Evolutionary conservation across 495 filamentous ascomycete genomes (phyloP).

Genomic region (Aspergillus sparsus): DNA sequence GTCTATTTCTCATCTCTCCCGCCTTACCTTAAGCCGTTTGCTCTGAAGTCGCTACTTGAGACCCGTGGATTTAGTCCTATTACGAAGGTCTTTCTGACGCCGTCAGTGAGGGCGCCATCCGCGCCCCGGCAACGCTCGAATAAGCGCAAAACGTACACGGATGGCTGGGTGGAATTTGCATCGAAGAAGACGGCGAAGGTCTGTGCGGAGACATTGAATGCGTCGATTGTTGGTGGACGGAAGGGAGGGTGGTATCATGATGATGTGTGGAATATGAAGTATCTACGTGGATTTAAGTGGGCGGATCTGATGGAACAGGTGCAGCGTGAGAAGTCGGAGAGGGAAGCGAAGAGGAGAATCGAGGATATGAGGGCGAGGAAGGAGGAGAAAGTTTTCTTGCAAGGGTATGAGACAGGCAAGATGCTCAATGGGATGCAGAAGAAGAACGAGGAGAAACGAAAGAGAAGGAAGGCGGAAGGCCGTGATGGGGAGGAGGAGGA

Average conservation of each 20-base stretch:
- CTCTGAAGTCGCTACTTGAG: constrained; percentile 74
- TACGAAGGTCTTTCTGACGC: constrained; percentile 83
- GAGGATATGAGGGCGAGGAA: constrained; percentile 76
- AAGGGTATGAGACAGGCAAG: constrained; percentile 81
- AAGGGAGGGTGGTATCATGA: constrained; percentile 90
- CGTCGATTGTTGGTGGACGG: constrained; percentile 76
- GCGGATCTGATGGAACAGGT: constrained; percentile 64
- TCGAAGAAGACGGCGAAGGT: constrained; percentile 76
- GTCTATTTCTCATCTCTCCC: constrained; percentile 89
- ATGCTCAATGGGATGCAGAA: constrained; percentile 68
- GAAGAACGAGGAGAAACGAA: constrained; percentile 60
- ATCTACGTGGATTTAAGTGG: constrained; percentile 85
- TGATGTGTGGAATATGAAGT: constrained; percentile 87
- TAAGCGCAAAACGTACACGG: constrained; percentile 82
- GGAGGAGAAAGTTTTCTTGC: constrained; percentile 81
- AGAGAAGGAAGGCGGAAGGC: constrained; percentile 38
- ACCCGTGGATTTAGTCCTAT: constrained; percentile 69
- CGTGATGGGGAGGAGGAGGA: constrained; percentile 23
- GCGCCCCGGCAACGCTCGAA: constrained; percentile 69
- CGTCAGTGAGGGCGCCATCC: constrained; percentile 67
- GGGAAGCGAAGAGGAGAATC: constrained; percentile 74
- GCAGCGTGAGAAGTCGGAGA: constrained; percentile 75
- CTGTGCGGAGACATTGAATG: constrained; percentile 83
- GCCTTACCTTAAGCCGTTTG: constrained; percentile 89
- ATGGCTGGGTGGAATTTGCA: constrained; percentile 93